Conservation (phyloP, 768 basidiomycete genomes). For the Naematelia aurantialba region DNA sequence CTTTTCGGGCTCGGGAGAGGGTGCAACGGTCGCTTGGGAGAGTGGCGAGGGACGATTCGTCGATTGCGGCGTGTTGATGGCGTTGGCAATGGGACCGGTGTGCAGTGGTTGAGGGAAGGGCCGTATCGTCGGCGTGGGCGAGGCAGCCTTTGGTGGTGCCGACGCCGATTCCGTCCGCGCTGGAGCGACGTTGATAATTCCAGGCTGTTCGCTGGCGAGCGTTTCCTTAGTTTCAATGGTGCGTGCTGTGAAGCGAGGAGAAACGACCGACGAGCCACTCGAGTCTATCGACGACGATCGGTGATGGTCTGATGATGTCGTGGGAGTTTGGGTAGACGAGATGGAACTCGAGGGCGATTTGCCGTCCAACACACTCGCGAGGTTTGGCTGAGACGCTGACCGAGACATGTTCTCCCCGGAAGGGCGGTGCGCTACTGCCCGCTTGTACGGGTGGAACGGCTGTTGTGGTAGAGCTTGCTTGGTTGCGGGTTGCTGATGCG, state of each 20-base stretch:
- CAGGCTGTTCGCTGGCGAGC: not conserved
- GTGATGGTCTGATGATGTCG: constrained; percentile 7
- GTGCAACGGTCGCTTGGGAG: constrained; percentile 61
- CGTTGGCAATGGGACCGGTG: constrained; percentile 46
- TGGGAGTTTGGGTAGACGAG: not conserved
- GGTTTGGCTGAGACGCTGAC: constrained; percentile 11
- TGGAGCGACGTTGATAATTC: not conserved
- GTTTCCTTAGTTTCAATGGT: not conserved
- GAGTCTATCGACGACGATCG: constrained; percentile 13
- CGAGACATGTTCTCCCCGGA: constrained; percentile 27
- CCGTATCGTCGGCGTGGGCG: constrained; percentile 20
- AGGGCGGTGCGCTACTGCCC: constrained; percentile 22
- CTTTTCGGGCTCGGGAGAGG: constrained; percentile 49
- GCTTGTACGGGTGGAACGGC: constrained; percentile 42
- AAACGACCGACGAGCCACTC: not conserved
- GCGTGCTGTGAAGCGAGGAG: not conserved
- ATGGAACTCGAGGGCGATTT: not conserved
- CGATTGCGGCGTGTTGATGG: constrained; percentile 27
- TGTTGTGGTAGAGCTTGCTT: constrained; percentile 13
- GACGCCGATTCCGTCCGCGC: not conserved
- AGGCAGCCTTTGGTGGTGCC: constrained; percentile 20
- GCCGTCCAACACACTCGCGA: not conserved
- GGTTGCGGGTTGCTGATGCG: constrained; percentile 8
- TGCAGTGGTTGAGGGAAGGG: constrained; percentile 37
- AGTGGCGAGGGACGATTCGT: constrained; percentile 57